phyloP scores from a whole-genome alignment of 495 filamentous ascomycete species.

The Neurospora sp. region DNA sequence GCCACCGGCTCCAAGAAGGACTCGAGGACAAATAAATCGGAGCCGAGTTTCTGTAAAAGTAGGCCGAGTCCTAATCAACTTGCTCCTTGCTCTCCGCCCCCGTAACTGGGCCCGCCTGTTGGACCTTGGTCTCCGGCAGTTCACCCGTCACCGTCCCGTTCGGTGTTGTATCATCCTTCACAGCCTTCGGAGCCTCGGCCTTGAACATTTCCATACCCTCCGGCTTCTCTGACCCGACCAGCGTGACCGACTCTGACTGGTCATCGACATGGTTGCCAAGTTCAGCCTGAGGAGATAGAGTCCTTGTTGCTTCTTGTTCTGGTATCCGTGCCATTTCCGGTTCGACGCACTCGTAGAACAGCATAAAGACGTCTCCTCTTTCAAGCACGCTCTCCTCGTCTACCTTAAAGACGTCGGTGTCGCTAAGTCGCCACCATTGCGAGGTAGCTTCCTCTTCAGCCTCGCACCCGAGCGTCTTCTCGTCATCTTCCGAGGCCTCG shows the following conservation, averaged over 20 bases:
- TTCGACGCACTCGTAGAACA: slow-evolving; percentile 78
- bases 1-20: neutral
- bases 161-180: neutral
- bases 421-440: slow-evolving; percentile 77
- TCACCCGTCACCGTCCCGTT: neutral
- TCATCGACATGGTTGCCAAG: neutral
- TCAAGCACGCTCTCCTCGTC: slow-evolving; percentile 61
- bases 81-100: neutral
- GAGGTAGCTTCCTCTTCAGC: slow-evolving; percentile 21
- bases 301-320: neutral
- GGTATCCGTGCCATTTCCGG: slow-evolving; percentile 20
- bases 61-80: neutral
- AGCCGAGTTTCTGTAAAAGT: neutral
- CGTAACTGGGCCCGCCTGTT: neutral
- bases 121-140: neutral
- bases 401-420: slow-evolving; percentile 69
- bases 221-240: neutral
- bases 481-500: slow-evolving; percentile 2
- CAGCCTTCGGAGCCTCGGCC: neutral
- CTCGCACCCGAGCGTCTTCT: neutral
- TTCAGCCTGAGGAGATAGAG: neutral
- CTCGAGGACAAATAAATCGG: neutral
- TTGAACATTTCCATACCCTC: neutral
- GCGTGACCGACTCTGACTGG: neutral
- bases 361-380: slow-evolving; percentile 88